Percentiles rank a stretch among this genome's conserved stretches.
Conservation (phyloP, 805 yeast species). For the Candida coleopterorum region DNA sequence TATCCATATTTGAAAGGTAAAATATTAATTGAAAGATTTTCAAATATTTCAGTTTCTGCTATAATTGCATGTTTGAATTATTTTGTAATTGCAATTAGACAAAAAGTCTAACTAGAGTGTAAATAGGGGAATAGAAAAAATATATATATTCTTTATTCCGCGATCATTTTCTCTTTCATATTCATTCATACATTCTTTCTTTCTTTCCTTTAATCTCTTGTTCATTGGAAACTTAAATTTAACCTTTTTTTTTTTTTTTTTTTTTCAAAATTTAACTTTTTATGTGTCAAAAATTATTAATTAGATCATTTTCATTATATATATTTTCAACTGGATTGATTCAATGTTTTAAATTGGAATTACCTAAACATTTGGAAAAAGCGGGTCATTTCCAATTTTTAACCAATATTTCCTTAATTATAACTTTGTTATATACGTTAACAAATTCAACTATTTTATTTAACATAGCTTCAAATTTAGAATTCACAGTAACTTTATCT, state of each 20-base stretch:
- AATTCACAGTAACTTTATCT: slow-evolving; percentile 17
- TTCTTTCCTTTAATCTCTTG: too few relatives aligned
- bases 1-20: slow-evolving; percentile 10
- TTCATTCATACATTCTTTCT: too few relatives aligned
- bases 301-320: neutral
- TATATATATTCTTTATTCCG: too few relatives aligned
- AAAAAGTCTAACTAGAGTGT: neutral
- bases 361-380: slow-evolving; percentile 16
- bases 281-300: too few relatives aligned
- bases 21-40: slow-evolving; percentile 2
- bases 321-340: neutral
- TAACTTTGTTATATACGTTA: neutral
- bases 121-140: neutral
- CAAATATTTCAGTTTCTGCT: slow-evolving; percentile 6
- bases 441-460: neutral
- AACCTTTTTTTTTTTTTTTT: too few relatives aligned
- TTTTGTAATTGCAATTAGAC: neutral
- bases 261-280: too few relatives aligned
- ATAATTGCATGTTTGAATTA: slow-evolving; percentile 8
- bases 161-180: too few relatives aligned
- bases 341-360: neutral
- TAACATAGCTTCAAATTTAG: slow-evolving; percentile 15
- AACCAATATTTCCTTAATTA: slow-evolving; percentile 17
- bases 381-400: slow-evolving; percentile 23
- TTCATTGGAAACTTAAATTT: too few relatives aligned